Evolutionary conservation across 768 basidiomycete species (phyloP).

Genomic region (Candolleomyces aberdarensis): DNA sequence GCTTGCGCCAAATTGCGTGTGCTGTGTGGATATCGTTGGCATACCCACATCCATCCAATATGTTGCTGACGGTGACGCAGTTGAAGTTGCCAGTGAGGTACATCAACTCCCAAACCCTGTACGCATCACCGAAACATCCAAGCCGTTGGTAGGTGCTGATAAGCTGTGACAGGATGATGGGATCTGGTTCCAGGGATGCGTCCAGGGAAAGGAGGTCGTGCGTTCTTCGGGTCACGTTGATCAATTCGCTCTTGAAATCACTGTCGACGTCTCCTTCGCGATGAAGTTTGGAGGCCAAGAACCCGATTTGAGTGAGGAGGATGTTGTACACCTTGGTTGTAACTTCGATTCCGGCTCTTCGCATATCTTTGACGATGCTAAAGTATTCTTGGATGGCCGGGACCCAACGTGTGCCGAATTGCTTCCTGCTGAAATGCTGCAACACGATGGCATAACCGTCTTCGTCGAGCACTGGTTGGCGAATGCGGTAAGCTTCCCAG

Average conservation of each 20-base stretch:
- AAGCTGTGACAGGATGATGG: conserved; percentile 72
- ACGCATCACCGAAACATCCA: conserved; percentile 66
- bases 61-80: conserved; percentile 70
- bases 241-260: conserved; percentile 30
- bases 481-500: conserved; percentile 53
- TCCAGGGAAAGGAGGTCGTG: conserved; percentile 82
- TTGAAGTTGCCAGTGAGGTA: conserved; percentile 56
- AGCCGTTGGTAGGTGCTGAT: conserved; percentile 89
- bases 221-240: conserved; percentile 54
- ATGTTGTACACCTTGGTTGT: conserved; percentile 64
- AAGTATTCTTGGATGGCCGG: conserved; percentile 60
- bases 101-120: conserved; percentile 78
- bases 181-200: conserved; percentile 68
- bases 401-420: conserved; percentile 40
- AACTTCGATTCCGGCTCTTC: conserved; percentile 52
- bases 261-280: conserved; percentile 10
- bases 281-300: conserved; percentile 35
- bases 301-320: conserved; percentile 54
- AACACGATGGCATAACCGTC: conserved; percentile 64
- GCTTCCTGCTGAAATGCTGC: conserved; percentile 56
- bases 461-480: conserved; percentile 45
- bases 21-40: conserved; percentile 51
- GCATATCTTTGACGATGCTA: conserved; percentile 81
- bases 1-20: conserved; percentile 49
- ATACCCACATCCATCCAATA: conserved; percentile 80